Percentiles rank a stretch among this genome's conserved stretches.
Conservation (phyloP, 2,329 filamentous ascomycete genomes). For the Coleophoma cylindrospora region DNA sequence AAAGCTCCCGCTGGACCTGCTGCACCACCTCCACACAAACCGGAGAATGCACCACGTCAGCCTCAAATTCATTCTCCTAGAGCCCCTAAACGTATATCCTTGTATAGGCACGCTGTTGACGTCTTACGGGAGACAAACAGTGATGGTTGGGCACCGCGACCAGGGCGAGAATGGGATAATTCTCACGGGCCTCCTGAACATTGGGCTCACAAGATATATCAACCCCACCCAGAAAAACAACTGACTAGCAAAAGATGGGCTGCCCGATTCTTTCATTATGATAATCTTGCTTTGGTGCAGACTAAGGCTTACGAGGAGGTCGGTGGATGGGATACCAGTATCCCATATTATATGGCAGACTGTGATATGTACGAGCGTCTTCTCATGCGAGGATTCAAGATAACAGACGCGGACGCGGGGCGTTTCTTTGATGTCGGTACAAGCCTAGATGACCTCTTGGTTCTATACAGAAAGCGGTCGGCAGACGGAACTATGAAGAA, state of each 20-base stretch:
- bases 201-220: background rate
- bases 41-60: background rate
- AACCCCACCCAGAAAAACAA: background rate
- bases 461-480: constrained; percentile 33
- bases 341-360: constrained; percentile 50
- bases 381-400: constrained; percentile 36
- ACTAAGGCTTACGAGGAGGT: constrained; percentile 38
- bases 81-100: background rate
- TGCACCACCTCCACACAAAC: no score
- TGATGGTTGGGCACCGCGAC: background rate
- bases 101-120: background rate
- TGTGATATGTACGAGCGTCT: constrained; percentile 46
- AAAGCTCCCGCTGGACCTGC: no score
- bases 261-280: constrained; percentile 47
- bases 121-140: background rate
- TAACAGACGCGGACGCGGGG: constrained; percentile 30
- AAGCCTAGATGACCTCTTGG: constrained; percentile 36
- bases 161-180: background rate
- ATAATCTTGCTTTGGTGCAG: constrained; percentile 49
- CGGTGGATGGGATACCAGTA: constrained; percentile 48
- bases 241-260: constrained; percentile 31
- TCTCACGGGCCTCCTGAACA: background rate
- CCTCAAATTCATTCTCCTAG: background rate
- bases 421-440: constrained; percentile 39
- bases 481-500: constrained; percentile 18